phyloP scores from a whole-genome alignment of 2,329 filamentous ascomycete species.

The Cercospora sojina region DNA sequence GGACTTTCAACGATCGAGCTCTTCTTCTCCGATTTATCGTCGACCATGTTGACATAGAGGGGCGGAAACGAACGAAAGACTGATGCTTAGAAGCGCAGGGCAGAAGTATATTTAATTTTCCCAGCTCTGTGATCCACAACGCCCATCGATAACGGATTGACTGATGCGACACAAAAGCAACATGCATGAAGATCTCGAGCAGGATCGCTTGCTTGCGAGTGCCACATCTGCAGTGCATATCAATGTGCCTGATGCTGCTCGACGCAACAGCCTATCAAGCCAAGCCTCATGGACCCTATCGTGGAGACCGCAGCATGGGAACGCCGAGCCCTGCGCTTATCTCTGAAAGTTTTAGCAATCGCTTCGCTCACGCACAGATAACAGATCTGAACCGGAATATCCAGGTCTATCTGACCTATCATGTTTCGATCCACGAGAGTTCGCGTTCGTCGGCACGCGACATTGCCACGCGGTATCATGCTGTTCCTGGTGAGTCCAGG shows the following conservation, averaged over 20 bases:
- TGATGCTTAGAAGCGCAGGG: neutral
- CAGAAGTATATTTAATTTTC: neutral
- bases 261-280: constrained; percentile 15
- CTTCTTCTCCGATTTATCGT: constrained; percentile 18
- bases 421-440: neutral
- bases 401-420: neutral
- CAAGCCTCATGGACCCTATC: constrained; percentile 9
- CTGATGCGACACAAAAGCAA: neutral
- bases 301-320: constrained; percentile 7
- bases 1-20: constrained; percentile 2
- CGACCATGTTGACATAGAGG: constrained; percentile 4
- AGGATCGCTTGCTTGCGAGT: neutral
- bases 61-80: neutral
- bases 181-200: neutral
- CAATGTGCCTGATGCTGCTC: neutral
- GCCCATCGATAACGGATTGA: neutral
- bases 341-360: constrained; percentile 14
- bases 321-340: constrained; percentile 13
- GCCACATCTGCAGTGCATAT: constrained; percentile 11
- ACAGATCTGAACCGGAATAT: neutral
- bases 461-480: neutral
- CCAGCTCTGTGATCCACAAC: neutral
- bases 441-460: neutral
- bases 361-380: constrained; percentile 12
- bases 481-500: neutral